Conservation (phyloP, 306 rosid species). For the Citrullus mucosospermus region DNA sequence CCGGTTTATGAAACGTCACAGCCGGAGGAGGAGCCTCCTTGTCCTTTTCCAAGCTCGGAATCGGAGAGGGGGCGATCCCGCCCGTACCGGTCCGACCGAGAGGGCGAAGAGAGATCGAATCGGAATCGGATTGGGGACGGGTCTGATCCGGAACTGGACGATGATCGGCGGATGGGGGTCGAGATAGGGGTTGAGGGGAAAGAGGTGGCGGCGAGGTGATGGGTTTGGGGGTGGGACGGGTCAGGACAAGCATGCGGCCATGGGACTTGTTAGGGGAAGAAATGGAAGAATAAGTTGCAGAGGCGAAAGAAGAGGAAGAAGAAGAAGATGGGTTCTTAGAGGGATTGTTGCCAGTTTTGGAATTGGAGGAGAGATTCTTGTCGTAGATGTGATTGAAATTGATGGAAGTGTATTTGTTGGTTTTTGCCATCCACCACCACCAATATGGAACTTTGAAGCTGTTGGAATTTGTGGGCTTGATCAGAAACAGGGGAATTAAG, state of each 20-base stretch:
- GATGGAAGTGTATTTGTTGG: constrained; percentile 54
- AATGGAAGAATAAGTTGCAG: constrained; percentile 49
- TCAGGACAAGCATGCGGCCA: constrained; percentile 74
- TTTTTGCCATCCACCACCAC: constrained; percentile 71
- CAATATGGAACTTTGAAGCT: background rate
- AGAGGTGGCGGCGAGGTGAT: constrained; percentile 2
- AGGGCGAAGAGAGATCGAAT: constrained; percentile 65
- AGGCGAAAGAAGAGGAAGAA: constrained; percentile 23
- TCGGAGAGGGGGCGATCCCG: constrained; percentile 15
- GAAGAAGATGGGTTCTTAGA: constrained; percentile 27
- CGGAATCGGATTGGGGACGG: constrained; percentile 24
- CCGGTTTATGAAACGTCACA: constrained; percentile 20
- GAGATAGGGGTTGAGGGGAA: constrained; percentile 8
- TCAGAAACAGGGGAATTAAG: background rate
- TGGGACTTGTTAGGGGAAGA: constrained; percentile 47
- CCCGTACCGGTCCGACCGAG: constrained; percentile 41
- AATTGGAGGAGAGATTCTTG: constrained; percentile 19
- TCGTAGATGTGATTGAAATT: constrained; percentile 79
- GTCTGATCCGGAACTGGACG: constrained; percentile 12
- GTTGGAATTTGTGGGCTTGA: background rate
- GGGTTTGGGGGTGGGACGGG: constrained; percentile 27
- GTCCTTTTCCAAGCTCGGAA: constrained; percentile 17
- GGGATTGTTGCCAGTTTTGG: constrained; percentile 8
- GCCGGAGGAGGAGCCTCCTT: constrained; percentile 17
- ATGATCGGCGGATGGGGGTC: constrained; percentile 13